These are phyloP conservation scores for Ustilago tritici DNA, from an alignment of 1,284 basidiomycete genomes.

Conservation along the genomic window DNA sequence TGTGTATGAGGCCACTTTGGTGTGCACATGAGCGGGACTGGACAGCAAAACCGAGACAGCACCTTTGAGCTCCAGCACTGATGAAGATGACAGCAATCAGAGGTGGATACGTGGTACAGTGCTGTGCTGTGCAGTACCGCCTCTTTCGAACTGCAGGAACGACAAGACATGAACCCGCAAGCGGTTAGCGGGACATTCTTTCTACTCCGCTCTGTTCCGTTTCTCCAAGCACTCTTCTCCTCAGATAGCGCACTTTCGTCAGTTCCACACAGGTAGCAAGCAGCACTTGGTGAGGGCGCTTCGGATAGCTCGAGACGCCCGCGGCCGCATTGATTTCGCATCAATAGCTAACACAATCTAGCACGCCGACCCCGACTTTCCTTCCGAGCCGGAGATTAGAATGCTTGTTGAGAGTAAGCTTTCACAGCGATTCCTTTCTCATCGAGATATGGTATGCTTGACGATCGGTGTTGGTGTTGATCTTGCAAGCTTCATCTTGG, in stretches of 20 bases:
- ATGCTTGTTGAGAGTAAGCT: not conserved
- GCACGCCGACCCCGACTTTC: not conserved
- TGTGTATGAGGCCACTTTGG: too few relatives aligned
- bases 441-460: too few relatives aligned
- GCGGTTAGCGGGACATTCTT: slow-evolving; percentile 10
- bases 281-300: not conserved
- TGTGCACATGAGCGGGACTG: too few relatives aligned
- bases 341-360: not conserved
- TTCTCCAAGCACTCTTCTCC: not conserved
- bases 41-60: not conserved
- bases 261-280: not conserved
- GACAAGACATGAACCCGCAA: not conserved
- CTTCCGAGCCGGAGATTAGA: not conserved
- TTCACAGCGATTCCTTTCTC: not conserved
- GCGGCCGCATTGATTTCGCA: not conserved
- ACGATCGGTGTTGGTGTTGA: not conserved
- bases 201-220: not conserved
- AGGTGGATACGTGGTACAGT: too few relatives aligned
- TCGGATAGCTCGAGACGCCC: not conserved
- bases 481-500: not conserved
- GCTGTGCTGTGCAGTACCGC: not conserved
- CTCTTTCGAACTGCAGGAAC: not conserved
- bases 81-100: too few relatives aligned
- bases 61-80: not conserved
- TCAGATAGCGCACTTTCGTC: not conserved